Percentiles rank a stretch among this genome's conserved stretches.
Conservation (phyloP, 2,329 filamentous ascomycete genomes). For the Diaporthe destruens region DNA sequence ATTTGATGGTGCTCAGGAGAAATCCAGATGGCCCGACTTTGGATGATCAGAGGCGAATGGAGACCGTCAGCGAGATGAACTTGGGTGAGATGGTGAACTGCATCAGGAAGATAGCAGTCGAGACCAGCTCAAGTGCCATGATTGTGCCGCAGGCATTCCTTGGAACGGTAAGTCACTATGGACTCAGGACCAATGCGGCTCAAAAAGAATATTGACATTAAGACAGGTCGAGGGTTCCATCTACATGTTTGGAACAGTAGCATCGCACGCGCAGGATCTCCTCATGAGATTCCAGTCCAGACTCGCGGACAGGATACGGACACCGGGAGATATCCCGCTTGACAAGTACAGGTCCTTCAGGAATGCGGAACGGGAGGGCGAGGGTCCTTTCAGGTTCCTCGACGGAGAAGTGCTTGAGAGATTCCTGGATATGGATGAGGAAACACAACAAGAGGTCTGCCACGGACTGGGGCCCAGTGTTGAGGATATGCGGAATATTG, state of each 20-base stretch:
- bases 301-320: conserved; percentile 75
- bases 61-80: conserved; percentile 83
- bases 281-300: conserved; percentile 84
- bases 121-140: conserved; percentile 72
- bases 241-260: conserved; percentile 88
- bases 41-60: conserved; percentile 78
- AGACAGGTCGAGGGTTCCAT: conserved; percentile 86
- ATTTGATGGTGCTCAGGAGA: conserved; percentile 82
- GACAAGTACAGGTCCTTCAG: conserved; percentile 85
- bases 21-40: conserved; percentile 79
- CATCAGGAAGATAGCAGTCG: conserved; percentile 80
- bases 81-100: conserved; percentile 95
- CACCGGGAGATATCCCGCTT: conserved; percentile 81
- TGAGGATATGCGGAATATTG: conserved; percentile 71
- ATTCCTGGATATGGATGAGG: conserved; percentile 79
- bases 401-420: conserved; percentile 92
- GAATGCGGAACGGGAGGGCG: conserved; percentile 76
- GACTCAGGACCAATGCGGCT: background rate
- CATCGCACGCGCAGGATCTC: conserved; percentile 78
- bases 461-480: conserved; percentile 71
- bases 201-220: conserved; percentile 44
- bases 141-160: conserved; percentile 88
- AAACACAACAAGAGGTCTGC: conserved; percentile 65
- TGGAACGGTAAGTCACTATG: conserved; percentile 76
- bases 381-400: conserved; percentile 87